These are phyloP conservation scores for Cytospora leucostoma DNA, from an alignment of 2,329 filamentous ascomycete genomes.

Conservation along the genomic window DNA sequence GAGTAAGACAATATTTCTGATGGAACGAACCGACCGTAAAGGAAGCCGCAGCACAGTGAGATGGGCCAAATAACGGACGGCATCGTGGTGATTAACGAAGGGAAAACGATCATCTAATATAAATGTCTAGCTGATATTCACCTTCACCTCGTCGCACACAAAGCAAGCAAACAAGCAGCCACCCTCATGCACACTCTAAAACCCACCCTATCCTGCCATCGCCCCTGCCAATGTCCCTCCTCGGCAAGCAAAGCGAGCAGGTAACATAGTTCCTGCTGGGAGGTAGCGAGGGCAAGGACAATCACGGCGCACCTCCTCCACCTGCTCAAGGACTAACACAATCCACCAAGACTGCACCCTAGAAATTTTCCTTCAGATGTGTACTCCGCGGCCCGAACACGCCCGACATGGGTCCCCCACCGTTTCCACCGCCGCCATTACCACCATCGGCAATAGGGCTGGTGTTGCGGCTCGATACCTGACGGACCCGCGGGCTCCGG, in stretches of 20 bases:
- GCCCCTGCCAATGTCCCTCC: not conserved
- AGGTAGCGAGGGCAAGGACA: too few species aligned
- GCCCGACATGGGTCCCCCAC: conserved; percentile 7
- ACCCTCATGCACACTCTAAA: not conserved
- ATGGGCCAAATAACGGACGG: not conserved
- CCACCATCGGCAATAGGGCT: conserved; percentile 22
- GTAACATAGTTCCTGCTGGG: too few species aligned
- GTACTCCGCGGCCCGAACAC: conserved; percentile 23
- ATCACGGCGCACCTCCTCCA: not conserved
- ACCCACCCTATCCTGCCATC: not conserved
- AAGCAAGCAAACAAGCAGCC: not conserved
- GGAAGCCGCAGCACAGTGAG: not conserved
- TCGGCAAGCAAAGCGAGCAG: not conserved
- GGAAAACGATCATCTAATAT: not conserved
- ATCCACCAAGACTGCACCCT: not conserved
- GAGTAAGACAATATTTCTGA: too few species aligned
- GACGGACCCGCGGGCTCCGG: conserved; percentile 53
- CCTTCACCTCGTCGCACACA: not conserved
- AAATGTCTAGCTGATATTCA: not conserved
- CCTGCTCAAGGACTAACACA: not conserved
- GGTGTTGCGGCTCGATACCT: conserved; percentile 31
- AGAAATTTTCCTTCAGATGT: conserved; percentile 24
- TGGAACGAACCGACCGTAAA: not conserved
- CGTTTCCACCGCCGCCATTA: conserved; percentile 1
- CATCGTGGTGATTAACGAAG: not conserved